Base-by-base conservation (phyloP, 2,329 filamentous ascomycete genomes). In the Domatiomyces catenatus region DNA sequence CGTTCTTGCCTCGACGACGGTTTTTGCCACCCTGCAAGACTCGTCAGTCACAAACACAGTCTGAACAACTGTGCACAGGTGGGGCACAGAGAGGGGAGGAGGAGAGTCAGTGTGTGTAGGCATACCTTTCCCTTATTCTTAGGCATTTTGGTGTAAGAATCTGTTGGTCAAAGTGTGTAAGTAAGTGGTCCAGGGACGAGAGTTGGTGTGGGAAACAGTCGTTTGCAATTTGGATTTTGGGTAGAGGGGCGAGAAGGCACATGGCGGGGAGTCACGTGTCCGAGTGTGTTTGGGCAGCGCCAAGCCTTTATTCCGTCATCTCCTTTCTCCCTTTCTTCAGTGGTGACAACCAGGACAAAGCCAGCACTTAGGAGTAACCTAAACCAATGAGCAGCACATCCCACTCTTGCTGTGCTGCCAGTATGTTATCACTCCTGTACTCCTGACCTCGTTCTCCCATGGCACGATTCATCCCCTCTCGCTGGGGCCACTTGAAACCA, bases 61-160 rank as follows among this genome's bases (percentile, higher is more conserved):
- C 36, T 43, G 32, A 6, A 26, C 22, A 18, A 44, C 45, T 24
- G 20, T 8, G 22, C 39, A n/a, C 39, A 44, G 49, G 50, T 18
- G 43, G 36, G 39, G 44, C 42, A 48, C 50, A 52, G 50, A 50
- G 48, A 54, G 50, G 56, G 52, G 48, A 54, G 50, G 56, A 51
- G 52, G 48, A 55, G 48, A 47, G 48, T 50, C 48, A 58, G 59
- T 56, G 53, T 57, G 53, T 52, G 55, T 22, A 15, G 53, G 64
- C 77, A 67, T 76, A 94, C 88, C 75, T 94, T 95, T 89, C 89
- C 89, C 83, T 95, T 95, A 71, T 95, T 95, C 86, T 95, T 95
- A 66, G 89, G 89, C 89, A 95, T 95, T 56, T 71, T 81, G 71
- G 2, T 15, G 32, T 39, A 5, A 15, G 15, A 4, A 39, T 39